Base-by-base conservation (phyloP, 2,329 filamentous ascomycete genomes). In the Curvularia sp. region DNA sequence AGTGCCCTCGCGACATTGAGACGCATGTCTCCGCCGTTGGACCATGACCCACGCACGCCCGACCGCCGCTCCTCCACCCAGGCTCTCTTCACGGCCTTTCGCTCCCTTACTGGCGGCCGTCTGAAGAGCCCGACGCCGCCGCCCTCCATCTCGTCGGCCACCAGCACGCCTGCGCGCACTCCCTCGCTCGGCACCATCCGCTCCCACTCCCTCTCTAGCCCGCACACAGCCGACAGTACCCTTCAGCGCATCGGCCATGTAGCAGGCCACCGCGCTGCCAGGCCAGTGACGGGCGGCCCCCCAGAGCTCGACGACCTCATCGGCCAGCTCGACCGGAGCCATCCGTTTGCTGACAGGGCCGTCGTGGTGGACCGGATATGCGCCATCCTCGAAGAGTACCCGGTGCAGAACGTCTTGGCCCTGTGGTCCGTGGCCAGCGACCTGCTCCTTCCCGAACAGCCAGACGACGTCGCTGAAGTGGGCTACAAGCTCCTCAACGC, bases 401-500 rank as follows among this genome's bases (percentile, higher is more conserved):
- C 74, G 1, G 63, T 79, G 23, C 67, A 68, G 49, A 76, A 78
- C 54, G 66, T 78, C 13, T 66, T 77, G 30, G 65, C 66, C 6
- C 57, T 79, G 51, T 79, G 77, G 77, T 66, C 73, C 13, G 62
- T 69, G 15, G 77, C 74, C 4, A 74, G 74, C 54, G 76, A 79
- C 59, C 61, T 79, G 60, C 68, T 79, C 34, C 63, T 72, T 30
- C 68, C 68, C 36, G 70, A 74, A 48, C 70, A 76, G 56, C 61
- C 72, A 10, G 66, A 72, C 27, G 66, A 77, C 5, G 74, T 74
- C 8, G 70, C 71, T 12, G 64, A 71, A 18, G 71, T 67, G 21
- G 77, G 72, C 2, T 77, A 74, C 63, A 69, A 58, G 52, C 69
- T 79, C 1, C 70, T 79, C 36, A 64, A 66, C 34, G 65, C 68